A percentile compares a stretch with the other conserved stretches of the same genome.
Evolutionary conservation across 306 rosid genomes (phyloP).

Genomic region (Boehmeria nivea): DNA sequence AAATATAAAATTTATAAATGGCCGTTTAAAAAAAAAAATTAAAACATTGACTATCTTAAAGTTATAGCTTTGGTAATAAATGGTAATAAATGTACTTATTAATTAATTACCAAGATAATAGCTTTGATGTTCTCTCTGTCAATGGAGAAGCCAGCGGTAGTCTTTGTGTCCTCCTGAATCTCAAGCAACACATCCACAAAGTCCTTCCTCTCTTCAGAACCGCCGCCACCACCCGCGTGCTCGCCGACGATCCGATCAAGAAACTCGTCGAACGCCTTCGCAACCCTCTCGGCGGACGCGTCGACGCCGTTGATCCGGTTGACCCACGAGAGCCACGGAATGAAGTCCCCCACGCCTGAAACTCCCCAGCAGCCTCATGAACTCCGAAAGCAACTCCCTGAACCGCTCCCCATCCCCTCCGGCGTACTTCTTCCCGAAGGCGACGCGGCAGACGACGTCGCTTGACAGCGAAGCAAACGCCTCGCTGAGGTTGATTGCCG

Average conservation of each 20-base stretch:
- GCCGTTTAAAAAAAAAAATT: too few relatives aligned
- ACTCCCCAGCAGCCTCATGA: slow-evolving; percentile 30
- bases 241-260: slow-evolving; percentile 42
- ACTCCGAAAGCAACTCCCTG: slow-evolving; percentile 20
- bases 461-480: slow-evolving; percentile 17
- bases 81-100: too few relatives aligned
- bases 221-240: slow-evolving; percentile 12
- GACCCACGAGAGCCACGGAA: slow-evolving; percentile 54
- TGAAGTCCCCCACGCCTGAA: slow-evolving; percentile 36
- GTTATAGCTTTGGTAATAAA: too few relatives aligned
- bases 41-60: too few relatives aligned
- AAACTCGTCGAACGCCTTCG: slow-evolving; percentile 36
- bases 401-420: slow-evolving; percentile 27
- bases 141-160: slow-evolving; percentile 32
- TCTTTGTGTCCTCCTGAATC: slow-evolving; percentile 26
- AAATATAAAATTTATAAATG: too few relatives aligned
- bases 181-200: slow-evolving; percentile 50
- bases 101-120: slow-evolving; percentile 34
- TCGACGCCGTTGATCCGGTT: slow-evolving; percentile 29
- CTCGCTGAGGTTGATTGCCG: slow-evolving; percentile 35
- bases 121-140: slow-evolving; percentile 40
- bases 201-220: slow-evolving; percentile 19
- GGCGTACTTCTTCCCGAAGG: slow-evolving; percentile 47
- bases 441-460: slow-evolving; percentile 39
- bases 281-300: slow-evolving; percentile 29